These are phyloP conservation scores for Bruguiera sexangula DNA, from an alignment of 345 rosid species.

Conservation along the genomic window DNA sequence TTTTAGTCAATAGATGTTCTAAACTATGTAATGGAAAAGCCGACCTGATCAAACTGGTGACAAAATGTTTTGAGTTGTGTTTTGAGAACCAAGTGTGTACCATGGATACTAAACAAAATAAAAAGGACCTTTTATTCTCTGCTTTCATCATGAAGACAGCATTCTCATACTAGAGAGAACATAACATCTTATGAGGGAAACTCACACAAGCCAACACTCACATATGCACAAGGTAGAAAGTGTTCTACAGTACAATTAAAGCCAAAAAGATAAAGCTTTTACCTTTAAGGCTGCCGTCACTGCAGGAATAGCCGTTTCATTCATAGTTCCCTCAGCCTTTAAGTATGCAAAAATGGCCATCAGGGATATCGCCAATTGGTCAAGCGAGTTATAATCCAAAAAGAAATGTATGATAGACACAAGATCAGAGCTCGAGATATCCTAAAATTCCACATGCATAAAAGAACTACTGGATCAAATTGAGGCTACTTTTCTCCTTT, in stretches of 20 bases:
- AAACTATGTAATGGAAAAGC: not conserved
- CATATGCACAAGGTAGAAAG: no score
- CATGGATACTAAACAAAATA: not conserved
- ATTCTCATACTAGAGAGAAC: not conserved
- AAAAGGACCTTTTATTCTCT: not conserved
- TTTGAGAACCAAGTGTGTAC: not conserved
- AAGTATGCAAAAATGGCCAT: constrained; percentile 13
- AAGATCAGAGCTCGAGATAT: constrained; percentile 3
- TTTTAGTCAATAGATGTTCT: not conserved
- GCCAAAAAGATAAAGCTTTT: not conserved
- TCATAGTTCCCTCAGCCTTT: constrained; percentile 79
- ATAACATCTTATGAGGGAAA: not conserved
- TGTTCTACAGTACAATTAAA: not conserved
- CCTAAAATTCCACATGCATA: not conserved
- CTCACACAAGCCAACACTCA: no score
- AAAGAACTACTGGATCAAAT: not conserved
- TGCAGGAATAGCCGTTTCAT: constrained; percentile 53
- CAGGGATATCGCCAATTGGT: not conserved
- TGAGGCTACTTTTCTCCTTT: no score
- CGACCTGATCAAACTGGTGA: no score
- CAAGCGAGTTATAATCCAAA: no score
- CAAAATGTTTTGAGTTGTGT: no score
- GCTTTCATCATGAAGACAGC: not conserved
- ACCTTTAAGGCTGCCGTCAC: constrained; percentile 70
- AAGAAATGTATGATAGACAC: no score